These are phyloP conservation scores for Fusarium humuli DNA, from an alignment of 2,329 filamentous ascomycete genomes.

Conservation along the genomic window DNA sequence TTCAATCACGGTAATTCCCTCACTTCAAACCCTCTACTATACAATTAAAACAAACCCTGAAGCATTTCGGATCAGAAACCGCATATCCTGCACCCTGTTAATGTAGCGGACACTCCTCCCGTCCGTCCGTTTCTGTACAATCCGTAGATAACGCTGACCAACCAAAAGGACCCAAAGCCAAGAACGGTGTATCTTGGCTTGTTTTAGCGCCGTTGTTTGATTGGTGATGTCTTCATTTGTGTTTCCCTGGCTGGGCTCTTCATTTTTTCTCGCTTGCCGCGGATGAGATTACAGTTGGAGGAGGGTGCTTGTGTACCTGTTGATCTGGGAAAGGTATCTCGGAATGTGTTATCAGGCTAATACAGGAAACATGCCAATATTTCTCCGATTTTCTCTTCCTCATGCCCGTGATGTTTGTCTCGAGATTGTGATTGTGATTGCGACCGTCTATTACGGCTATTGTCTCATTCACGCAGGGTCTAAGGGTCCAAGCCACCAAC, in stretches of 20 bases:
- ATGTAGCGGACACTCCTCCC: constrained; percentile 13
- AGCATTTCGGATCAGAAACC: constrained; percentile 6
- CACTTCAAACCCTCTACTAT: neutral
- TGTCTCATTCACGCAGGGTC: constrained; percentile 21
- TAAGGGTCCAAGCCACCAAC: constrained; percentile 26
- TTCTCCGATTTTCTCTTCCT: neutral
- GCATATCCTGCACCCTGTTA: neutral
- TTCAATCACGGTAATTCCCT: constrained; percentile 13
- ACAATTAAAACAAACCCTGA: no score
- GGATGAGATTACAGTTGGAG: neutral
- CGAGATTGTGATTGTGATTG: neutral
- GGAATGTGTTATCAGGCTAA: neutral
- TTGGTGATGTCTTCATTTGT: constrained; percentile 32
- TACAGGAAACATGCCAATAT: neutral
- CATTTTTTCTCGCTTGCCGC: constrained; percentile 35
- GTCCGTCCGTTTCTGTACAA: constrained; percentile 15
- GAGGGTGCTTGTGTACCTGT: constrained; percentile 7
- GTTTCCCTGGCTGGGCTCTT: neutral
- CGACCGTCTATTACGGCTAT: constrained; percentile 17
- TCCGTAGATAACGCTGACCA: constrained; percentile 32
- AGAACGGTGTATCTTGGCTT: constrained; percentile 11
- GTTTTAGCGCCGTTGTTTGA: constrained; percentile 33
- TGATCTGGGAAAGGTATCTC: constrained; percentile 27
- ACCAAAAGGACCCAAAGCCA: constrained; percentile 1
- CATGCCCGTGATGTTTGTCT: neutral